phyloP scores from a whole-genome alignment of 208 protist genomes.

The Trypanosoma mega region DNA sequence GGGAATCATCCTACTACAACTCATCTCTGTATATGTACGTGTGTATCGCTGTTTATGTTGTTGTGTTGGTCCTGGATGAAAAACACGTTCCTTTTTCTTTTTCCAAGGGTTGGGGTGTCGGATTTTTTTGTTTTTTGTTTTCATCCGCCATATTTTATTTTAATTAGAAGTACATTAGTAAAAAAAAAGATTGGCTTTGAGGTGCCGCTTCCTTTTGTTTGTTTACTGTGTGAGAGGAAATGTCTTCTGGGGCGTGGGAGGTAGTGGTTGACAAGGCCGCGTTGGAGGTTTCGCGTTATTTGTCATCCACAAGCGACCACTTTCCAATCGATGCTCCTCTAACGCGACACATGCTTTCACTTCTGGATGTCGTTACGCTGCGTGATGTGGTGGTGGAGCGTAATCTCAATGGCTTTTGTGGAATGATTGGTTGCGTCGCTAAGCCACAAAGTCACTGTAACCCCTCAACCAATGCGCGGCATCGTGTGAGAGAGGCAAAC shows the following conservation, averaged over 20 bases:
- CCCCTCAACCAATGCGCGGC: not conserved
- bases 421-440: conserved; percentile 53
- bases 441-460: conserved; percentile 31
- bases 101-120: conserved; percentile 13
- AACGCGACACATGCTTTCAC: conserved; percentile 49
- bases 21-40: too few species aligned
- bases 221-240: conserved; percentile 2
- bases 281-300: conserved; percentile 49
- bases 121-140: conserved; percentile 27
- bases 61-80: conserved; percentile 6
- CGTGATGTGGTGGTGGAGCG: conserved; percentile 69
- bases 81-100: conserved; percentile 8
- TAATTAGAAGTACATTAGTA: conserved; percentile 10
- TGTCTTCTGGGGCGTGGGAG: conserved; percentile 52
- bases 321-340: conserved; percentile 42
- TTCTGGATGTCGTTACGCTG: conserved; percentile 53
- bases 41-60: conserved; percentile 1
- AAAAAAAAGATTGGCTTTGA: too few species aligned
- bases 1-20: too few species aligned
- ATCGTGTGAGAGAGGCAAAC: not conserved
- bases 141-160: not conserved
- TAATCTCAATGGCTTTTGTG: conserved; percentile 59
- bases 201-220: too few species aligned
- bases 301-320: conserved; percentile 34
- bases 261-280: conserved; percentile 61